phyloP scores from a whole-genome alignment of 2,329 filamentous ascomycete species.

The Neoarthrinium moseri region DNA sequence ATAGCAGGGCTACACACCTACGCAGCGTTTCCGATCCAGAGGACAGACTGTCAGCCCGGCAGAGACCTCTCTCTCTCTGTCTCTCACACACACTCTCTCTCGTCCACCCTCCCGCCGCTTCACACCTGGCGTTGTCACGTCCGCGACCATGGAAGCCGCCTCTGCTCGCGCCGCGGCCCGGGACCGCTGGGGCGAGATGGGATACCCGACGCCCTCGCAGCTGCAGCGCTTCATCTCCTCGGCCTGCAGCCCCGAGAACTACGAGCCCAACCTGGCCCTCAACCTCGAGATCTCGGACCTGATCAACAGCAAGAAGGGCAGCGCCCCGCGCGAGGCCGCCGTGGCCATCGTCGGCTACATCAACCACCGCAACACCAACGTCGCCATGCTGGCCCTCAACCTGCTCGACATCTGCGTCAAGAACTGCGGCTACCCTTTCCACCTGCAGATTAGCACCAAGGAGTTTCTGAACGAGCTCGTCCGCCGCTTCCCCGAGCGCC shows the following conservation, averaged over 20 bases:
- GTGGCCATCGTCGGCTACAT: slow-evolving; percentile 90
- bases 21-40: too few relatives aligned
- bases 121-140: background rate
- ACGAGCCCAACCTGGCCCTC: slow-evolving; percentile 93
- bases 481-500: slow-evolving; percentile 89
- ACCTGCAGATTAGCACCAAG: slow-evolving; percentile 97
- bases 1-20: background rate
- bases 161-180: slow-evolving; percentile 92
- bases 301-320: slow-evolving; percentile 96
- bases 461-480: slow-evolving; percentile 99
- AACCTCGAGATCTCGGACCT: slow-evolving; percentile 96
- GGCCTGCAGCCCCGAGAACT: slow-evolving; percentile 95
- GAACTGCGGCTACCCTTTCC: slow-evolving; percentile 98
- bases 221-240: slow-evolving; percentile 94
- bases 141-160: slow-evolving; percentile 78
- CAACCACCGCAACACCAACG: slow-evolving; percentile 96
- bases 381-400: slow-evolving; percentile 84
- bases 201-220: slow-evolving; percentile 76
- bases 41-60: too few relatives aligned
- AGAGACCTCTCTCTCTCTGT: too few relatives aligned
- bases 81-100: too few relatives aligned
- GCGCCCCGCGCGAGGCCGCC: slow-evolving; percentile 90
- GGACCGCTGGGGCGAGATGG: slow-evolving; percentile 86
- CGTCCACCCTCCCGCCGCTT: background rate
- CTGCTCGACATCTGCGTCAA: slow-evolving; percentile 99